Evolutionary conservation across 2,329 filamentous ascomycete species (phyloP).

Genomic region (Phialophora expanda): DNA sequence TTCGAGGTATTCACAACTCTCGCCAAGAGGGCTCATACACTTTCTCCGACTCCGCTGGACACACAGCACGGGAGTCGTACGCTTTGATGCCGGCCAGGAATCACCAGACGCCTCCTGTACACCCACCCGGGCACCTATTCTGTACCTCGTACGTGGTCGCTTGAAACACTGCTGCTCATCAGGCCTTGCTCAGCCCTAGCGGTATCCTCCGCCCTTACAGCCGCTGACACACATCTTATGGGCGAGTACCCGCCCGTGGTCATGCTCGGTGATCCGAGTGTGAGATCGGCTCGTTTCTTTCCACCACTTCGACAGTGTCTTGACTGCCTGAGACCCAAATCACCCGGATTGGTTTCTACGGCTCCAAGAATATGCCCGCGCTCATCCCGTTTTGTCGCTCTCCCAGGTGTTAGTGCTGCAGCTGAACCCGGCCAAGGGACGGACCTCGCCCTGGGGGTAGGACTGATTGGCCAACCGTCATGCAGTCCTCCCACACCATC

Average conservation of each 20-base stretch:
- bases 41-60: neutral
- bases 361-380: constrained; percentile 15
- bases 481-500: constrained; percentile 27
- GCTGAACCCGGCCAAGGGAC: constrained; percentile 17
- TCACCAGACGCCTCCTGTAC: constrained; percentile 11
- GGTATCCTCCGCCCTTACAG: constrained; percentile 6
- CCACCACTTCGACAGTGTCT: neutral
- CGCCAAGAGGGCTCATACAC: constrained; percentile 6
- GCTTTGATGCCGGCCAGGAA: neutral
- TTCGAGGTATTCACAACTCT: constrained; percentile 4
- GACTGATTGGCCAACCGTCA: constrained; percentile 15
- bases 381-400: constrained; percentile 11
- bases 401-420: constrained; percentile 14
- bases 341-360: constrained; percentile 6
- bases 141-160: constrained; percentile 6
- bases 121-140: constrained; percentile 4
- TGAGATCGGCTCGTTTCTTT: constrained; percentile 16
- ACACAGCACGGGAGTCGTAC: neutral
- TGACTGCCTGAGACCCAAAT: constrained; percentile 13
- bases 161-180: constrained; percentile 2
- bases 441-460: constrained; percentile 1
- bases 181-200: constrained; percentile 17
- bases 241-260: constrained; percentile 11
- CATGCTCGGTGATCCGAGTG: constrained; percentile 8
- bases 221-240: constrained; percentile 21